Conservation (phyloP, 345 rosid genomes). For the Sisymbrium altissimum region DNA sequence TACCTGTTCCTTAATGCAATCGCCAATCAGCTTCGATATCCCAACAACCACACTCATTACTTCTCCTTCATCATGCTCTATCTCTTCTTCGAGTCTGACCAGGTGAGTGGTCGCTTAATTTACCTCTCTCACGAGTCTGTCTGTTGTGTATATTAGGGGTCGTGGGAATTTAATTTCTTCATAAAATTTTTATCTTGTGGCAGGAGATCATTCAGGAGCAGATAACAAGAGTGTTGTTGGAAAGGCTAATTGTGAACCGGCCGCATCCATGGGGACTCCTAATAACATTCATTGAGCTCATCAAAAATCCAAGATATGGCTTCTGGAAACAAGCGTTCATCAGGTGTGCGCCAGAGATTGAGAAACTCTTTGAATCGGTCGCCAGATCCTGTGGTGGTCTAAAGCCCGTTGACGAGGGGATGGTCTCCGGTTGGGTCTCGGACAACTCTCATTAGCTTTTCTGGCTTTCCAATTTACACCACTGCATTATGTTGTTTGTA, state of each 20-base stretch:
- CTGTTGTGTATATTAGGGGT: too few species aligned
- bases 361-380: conserved; percentile 78
- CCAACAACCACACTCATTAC: conserved; percentile 97
- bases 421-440: conserved; percentile 70
- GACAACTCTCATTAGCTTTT: conserved; percentile 44
- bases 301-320: conserved; percentile 87
- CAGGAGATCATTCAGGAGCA: conserved; percentile 98
- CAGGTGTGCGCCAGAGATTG: conserved; percentile 89
- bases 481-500: conserved; percentile 12
- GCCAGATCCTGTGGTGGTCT: conserved; percentile 73
- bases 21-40: conserved; percentile 96
- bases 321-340: conserved; percentile 81
- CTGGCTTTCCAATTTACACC: not conserved
- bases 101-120: conserved; percentile 49
- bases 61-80: conserved; percentile 88
- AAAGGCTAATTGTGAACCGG: conserved; percentile 86
- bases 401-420: conserved; percentile 74
- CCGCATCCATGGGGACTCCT: conserved; percentile 99
- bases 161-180: too few species aligned
- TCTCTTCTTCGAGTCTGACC: conserved; percentile 76
- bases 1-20: conserved; percentile 90
- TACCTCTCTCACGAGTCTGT: not conserved
- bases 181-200: not conserved
- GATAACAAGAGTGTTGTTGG: conserved; percentile 89
- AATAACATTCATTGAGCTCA: conserved; percentile 95